A percentile compares a stretch with the other conserved stretches of the same genome.
Conservation (phyloP, 495 filamentous ascomycete species). For the Hypoxylon fragiforme region DNA sequence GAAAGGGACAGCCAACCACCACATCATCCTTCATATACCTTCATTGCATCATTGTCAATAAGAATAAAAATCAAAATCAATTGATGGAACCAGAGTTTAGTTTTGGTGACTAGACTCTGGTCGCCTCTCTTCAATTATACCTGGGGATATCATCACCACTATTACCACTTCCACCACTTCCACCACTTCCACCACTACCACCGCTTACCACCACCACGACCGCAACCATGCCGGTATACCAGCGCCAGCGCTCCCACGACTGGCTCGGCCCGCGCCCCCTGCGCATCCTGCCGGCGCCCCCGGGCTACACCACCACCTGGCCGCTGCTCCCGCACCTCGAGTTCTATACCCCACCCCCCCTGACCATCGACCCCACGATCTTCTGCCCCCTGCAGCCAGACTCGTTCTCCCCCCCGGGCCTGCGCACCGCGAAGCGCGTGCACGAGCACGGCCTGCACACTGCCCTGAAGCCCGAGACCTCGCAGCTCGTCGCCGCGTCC, state of each 20-base stretch:
- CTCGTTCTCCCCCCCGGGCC: conserved; percentile 50
- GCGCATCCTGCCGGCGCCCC: neutral
- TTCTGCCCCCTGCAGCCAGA: conserved; percentile 54
- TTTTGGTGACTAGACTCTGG: no score
- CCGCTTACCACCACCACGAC: no score
- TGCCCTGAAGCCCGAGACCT: neutral
- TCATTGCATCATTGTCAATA: no score
- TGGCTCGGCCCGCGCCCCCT: neutral
- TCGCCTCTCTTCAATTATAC: no score
- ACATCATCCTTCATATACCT: no score
- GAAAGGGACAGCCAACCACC: no score
- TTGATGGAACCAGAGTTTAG: no score
- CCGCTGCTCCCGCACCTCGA: conserved; percentile 40
- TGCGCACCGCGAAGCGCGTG: conserved; percentile 61
- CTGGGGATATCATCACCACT: no score
- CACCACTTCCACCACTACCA: no score
- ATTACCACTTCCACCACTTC: no score
- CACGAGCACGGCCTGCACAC: conserved; percentile 54
- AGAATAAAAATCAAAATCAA: no score
- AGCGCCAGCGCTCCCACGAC: neutral
- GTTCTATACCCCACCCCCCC: conserved; percentile 15
- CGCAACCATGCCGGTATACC: neutral
- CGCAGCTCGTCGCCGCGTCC: neutral
- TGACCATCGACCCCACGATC: conserved; percentile 66
- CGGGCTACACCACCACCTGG: neutral